Evolutionary conservation across 805 yeast genomes (phyloP), one percentile per base, ranked within the genome.

Genomic region (Metschnikowia similis): DNA sequence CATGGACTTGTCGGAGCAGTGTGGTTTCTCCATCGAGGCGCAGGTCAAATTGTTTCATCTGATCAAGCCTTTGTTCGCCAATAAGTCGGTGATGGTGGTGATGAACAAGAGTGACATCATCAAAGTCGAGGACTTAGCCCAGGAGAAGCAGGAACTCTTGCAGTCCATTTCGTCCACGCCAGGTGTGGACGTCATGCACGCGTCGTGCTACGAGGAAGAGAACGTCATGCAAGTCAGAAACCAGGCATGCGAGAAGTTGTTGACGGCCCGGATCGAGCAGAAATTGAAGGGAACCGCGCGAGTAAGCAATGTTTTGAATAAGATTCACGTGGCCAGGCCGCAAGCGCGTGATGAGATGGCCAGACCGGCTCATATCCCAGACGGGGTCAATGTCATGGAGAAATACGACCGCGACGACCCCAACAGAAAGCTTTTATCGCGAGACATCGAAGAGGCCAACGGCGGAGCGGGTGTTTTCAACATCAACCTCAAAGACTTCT

Each of bases 401-500:
- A 87, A 85, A 69, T 90, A 86, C 66, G 94, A 89, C 69, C 67
- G 77, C 21, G 78, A 79, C 58, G 97, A 89, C 70, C 94, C 96
- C 56, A 79, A 86, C 64, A 83, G 96, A 69, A 81, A 90, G 66
- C 77, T 63, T 58, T 79, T 94, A 62, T 90, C 96, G 36, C 81
- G 89, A 64, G 98, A 94, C 66, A 76, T 90, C 55, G 99, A 94
- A 74, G 85, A 80, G 45, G 97, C 87, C 67, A 89, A 94, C 63
- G 99, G 99, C 66, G 99, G 99, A 66, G 97, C 99, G 40, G 99
- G 99, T 78, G 99, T 94, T 34, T 94, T 74, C 78, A 94, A 90
- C 74, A 82, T 94, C 66, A 90, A 94, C 74, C 77, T 94, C 73
- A 89, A 90, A 68, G 98, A 92, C 65, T 87, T 85, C 64, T 94